Evolutionary conservation across 2,329 filamentous ascomycete genomes (phyloP).

Genomic region (Epichloe hybrida): DNA sequence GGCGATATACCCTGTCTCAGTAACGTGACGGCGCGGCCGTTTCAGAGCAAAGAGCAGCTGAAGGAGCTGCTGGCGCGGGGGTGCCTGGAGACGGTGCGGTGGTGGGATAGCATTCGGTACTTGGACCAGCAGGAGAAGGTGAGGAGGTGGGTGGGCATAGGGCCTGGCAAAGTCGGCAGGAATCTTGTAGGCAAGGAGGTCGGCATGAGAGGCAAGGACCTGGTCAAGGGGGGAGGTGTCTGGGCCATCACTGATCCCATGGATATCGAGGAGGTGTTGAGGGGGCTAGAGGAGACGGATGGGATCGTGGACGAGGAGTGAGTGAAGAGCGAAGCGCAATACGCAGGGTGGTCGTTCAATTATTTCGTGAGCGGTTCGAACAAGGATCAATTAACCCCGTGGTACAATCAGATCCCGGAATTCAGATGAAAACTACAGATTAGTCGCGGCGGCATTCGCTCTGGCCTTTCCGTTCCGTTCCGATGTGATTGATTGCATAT

Average conservation of each 20-base stretch:
- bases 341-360: not conserved
- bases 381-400: too few relatives aligned
- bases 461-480: too few relatives aligned
- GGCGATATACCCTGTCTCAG: slow-evolving; percentile 65
- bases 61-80: slow-evolving; percentile 68
- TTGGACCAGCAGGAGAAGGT: slow-evolving; percentile 74
- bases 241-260: slow-evolving; percentile 79
- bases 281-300: slow-evolving; percentile 52
- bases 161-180: slow-evolving; percentile 82
- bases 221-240: slow-evolving; percentile 71
- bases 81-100: slow-evolving; percentile 82
- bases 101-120: slow-evolving; percentile 90
- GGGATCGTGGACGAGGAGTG: slow-evolving; percentile 34
- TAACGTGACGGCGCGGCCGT: slow-evolving; percentile 74
- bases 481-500: too few relatives aligned
- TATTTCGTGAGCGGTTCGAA: too few relatives aligned
- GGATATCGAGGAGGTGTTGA: slow-evolving; percentile 57
- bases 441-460: too few relatives aligned
- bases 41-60: slow-evolving; percentile 57
- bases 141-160: slow-evolving; percentile 78
- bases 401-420: too few relatives aligned
- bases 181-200: slow-evolving; percentile 95
- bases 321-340: too few relatives aligned
- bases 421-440: too few relatives aligned
- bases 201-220: slow-evolving; percentile 65